phyloP scores from a whole-genome alignment of 202 grass and related monocot genomes.

The Cymbopogon flexuosus region DNA sequence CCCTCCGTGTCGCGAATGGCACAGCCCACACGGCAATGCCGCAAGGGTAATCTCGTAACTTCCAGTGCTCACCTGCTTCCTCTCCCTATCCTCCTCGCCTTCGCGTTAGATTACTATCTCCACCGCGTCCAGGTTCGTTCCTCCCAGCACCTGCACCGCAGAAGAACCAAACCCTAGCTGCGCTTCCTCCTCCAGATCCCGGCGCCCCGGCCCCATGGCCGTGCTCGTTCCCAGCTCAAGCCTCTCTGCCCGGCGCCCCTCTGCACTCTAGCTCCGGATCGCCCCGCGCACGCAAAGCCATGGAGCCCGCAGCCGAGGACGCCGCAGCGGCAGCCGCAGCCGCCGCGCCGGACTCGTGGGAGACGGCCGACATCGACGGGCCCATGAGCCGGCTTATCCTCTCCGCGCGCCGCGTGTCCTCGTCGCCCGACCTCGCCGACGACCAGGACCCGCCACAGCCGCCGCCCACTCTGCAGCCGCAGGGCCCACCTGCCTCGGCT shows the following conservation, averaged over 20 bases:
- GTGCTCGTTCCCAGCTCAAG: not conserved
- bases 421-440: conserved; percentile 46
- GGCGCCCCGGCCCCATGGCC: conserved; percentile 17
- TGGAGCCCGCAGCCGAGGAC: conserved; percentile 38
- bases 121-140: not conserved
- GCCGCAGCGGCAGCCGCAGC: conserved; percentile 35
- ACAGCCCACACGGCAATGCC: not conserved
- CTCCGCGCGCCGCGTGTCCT: conserved; percentile 40
- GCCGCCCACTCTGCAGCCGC: not conserved
- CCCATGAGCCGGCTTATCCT: conserved; percentile 66
- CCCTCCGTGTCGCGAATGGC: not conserved
- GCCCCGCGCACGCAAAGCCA: not conserved
- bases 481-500: not conserved
- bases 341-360: conserved; percentile 70
- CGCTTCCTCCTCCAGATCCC: conserved; percentile 24
- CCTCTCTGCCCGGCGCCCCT: not conserved
- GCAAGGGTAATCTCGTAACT: not conserved
- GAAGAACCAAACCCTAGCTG: conserved; percentile 9
- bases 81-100: conserved; percentile 13
- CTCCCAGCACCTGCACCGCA: not conserved
- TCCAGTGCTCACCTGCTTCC: not conserved
- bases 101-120: conserved; percentile 6
- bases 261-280: conserved; percentile 28
- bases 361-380: conserved; percentile 74
- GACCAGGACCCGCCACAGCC: not conserved